Conservation (phyloP, 306 rosid species). For the cucumber (Cucumis sativus) region DNA sequence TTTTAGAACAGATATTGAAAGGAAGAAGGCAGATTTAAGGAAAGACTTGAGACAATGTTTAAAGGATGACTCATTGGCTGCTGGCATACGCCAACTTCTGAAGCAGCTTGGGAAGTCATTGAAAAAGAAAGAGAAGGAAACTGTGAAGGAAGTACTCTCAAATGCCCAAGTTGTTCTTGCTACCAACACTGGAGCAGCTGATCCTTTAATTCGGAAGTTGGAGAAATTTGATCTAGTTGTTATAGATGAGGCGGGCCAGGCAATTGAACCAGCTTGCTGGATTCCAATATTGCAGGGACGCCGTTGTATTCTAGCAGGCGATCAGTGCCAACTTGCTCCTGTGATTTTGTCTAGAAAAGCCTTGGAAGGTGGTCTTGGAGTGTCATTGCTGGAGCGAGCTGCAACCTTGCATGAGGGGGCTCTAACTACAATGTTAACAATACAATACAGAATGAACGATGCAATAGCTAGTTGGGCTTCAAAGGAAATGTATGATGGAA, state of each 20-base stretch:
- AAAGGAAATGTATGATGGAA: constrained; percentile 77
- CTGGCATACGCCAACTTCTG: constrained; percentile 79
- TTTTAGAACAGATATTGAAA: constrained; percentile 50
- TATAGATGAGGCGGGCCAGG: constrained; percentile 81
- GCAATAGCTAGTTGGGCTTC: constrained; percentile 87
- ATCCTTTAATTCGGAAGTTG: constrained; percentile 53
- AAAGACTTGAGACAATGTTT: constrained; percentile 65
- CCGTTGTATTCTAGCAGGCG: constrained; percentile 83
- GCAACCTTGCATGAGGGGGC: constrained; percentile 54
- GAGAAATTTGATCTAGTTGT: constrained; percentile 63
- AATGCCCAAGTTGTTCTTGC: constrained; percentile 75
- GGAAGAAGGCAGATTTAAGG: constrained; percentile 74
- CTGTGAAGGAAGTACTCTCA: constrained; percentile 50
- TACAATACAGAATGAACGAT: constrained; percentile 68
- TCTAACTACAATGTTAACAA: constrained; percentile 46
- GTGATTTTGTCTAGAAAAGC: constrained; percentile 74
- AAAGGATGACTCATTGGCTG: constrained; percentile 69
- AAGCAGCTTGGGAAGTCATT: constrained; percentile 56
- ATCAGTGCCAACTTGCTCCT: constrained; percentile 80
- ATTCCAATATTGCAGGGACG: constrained; percentile 61
- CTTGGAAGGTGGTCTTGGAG: constrained; percentile 71
- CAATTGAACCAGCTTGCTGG: constrained; percentile 89
- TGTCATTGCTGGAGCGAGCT: constrained; percentile 65
- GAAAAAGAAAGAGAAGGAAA: constrained; percentile 71
- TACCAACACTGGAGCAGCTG: constrained; percentile 80